Evolutionary conservation across 1,284 basidiomycete genomes (phyloP).

Genomic region (Sanguinoderma infundibulare): DNA sequence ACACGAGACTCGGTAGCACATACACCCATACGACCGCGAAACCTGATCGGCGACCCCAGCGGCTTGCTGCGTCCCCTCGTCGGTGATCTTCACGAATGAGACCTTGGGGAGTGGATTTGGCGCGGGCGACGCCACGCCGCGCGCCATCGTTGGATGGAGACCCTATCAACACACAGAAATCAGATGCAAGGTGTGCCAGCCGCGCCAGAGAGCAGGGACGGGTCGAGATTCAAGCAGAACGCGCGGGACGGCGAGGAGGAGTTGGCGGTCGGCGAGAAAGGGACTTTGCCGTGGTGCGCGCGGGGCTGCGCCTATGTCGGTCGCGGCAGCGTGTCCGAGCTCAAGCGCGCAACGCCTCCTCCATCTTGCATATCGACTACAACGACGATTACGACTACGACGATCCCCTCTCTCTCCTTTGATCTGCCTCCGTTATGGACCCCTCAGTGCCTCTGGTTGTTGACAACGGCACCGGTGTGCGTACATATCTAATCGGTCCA

Average conservation of each 20-base stretch:
- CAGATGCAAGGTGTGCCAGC: not conserved
- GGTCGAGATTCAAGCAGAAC: not conserved
- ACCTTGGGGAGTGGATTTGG: slow-evolving; percentile 57
- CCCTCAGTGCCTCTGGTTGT: slow-evolving; percentile 84
- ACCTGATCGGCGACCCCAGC: slow-evolving; percentile 37
- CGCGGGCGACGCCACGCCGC: slow-evolving; percentile 40
- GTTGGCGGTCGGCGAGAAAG: not conserved
- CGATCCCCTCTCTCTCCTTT: slow-evolving; percentile 11
- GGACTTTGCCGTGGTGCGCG: not conserved
- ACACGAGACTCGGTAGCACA: slow-evolving; percentile 5
- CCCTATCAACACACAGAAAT: slow-evolving; percentile 1
- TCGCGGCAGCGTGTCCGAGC: not conserved
- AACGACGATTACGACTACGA: slow-evolving; percentile 19
- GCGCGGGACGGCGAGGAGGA: not conserved
- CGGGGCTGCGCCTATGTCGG: not conserved
- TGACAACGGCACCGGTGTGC: slow-evolving; percentile 96
- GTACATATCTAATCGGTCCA: slow-evolving; percentile 36
- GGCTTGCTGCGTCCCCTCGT: slow-evolving; percentile 57
- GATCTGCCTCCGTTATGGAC: slow-evolving; percentile 52
- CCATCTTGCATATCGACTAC: slow-evolving; percentile 23
- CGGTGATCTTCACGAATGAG: slow-evolving; percentile 62
- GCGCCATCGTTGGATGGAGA: slow-evolving; percentile 35
- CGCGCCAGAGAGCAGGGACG: not conserved
- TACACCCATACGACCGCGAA: slow-evolving; percentile 39
- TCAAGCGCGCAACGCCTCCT: slow-evolving; percentile 10